phyloP scores from a whole-genome alignment of 441 rosid species.

The Aleurites moluccanus region DNA sequence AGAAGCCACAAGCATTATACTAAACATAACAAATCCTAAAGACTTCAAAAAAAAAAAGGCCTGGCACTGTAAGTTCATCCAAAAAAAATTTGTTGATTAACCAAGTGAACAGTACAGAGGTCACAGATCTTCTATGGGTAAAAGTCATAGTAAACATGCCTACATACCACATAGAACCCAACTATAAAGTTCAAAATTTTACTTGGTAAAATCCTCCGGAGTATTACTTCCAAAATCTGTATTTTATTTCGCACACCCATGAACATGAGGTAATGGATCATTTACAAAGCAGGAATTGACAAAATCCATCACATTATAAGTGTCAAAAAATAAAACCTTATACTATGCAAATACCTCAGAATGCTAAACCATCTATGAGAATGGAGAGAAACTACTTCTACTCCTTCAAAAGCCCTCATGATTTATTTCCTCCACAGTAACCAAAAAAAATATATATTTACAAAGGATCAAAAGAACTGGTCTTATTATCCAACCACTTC shows the following conservation, averaged over 20 bases:
- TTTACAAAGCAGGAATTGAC: neutral
- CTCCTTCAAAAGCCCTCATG: neutral
- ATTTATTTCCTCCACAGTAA: neutral
- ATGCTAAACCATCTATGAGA: neutral
- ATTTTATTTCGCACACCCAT: neutral
- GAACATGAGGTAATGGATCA: neutral
- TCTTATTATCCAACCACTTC: too few species aligned
- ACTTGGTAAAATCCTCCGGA: neutral
- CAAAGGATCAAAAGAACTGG: neutral
- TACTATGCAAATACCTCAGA: neutral
- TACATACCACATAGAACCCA: too few species aligned
- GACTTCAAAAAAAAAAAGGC: neutral
- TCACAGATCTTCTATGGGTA: too few species aligned
- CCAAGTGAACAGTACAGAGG: too few species aligned
- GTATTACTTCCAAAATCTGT: neutral
- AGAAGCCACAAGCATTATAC: neutral
- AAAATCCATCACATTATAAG: neutral
- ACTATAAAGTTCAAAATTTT: too few species aligned
- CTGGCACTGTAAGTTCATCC: too few species aligned
- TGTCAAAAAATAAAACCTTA: neutral
- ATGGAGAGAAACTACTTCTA: neutral
- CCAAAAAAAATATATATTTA: too few species aligned
- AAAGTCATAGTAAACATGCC: too few species aligned
- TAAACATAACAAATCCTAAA: too few species aligned
- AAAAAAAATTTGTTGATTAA: too few species aligned